phyloP scores from a whole-genome alignment of 306 rosid species.

The Prinsepia uniflora region DNA sequence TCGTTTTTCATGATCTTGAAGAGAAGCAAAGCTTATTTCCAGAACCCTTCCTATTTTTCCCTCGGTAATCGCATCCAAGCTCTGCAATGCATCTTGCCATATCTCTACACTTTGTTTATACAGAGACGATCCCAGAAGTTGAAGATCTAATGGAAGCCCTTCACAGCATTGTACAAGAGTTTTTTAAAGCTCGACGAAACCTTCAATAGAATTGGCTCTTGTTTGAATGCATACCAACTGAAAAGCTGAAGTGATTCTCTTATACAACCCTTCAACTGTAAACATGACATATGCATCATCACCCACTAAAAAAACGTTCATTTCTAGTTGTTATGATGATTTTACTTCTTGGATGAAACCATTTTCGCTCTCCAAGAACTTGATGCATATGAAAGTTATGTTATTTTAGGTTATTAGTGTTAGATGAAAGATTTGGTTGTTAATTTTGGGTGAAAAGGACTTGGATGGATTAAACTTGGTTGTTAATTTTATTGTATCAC shows the following conservation, averaged over 20 bases:
- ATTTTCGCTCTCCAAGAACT: not conserved
- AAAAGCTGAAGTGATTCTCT: not conserved
- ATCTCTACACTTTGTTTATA: not conserved
- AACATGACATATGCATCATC: not conserved
- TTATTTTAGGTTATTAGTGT: too few species aligned
- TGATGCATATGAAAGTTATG: too few species aligned
- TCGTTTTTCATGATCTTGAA: not conserved
- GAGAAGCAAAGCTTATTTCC: not conserved
- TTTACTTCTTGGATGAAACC: constrained; percentile 1
- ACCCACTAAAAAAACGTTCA: not conserved
- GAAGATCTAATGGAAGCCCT: not conserved
- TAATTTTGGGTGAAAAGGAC: too few species aligned
- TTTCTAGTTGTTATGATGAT: not conserved
- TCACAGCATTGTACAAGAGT: not conserved
- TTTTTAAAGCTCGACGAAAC: not conserved
- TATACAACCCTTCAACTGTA: not conserved
- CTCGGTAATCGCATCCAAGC: not conserved
- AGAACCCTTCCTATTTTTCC: not conserved
- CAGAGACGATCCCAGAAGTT: not conserved
- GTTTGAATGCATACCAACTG: not conserved
- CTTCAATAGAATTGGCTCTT: not conserved
- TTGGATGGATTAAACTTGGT: too few species aligned
- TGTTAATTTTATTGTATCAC: too few species aligned
- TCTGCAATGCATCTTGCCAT: not conserved
- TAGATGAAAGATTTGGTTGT: too few species aligned